Conservation (phyloP, 768 basidiomycete genomes). For the Kondoa subrosea region DNA sequence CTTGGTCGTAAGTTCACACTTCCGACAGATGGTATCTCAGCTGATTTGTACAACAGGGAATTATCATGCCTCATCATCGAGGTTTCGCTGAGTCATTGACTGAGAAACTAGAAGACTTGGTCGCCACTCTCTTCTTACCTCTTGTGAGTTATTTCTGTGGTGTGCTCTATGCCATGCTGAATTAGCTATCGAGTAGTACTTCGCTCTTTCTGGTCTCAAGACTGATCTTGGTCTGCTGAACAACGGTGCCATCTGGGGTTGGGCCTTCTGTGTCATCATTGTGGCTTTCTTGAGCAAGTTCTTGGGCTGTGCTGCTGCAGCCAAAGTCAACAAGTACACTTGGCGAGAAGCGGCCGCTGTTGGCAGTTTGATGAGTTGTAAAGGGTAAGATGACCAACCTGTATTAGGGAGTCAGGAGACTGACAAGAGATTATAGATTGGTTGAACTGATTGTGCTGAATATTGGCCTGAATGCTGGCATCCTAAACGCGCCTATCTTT, state of each 20-base stretch:
- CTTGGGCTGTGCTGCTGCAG: constrained; percentile 46
- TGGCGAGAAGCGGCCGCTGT: constrained; percentile 65
- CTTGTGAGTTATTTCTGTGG: constrained; percentile 7
- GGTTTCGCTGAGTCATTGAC: constrained; percentile 64
- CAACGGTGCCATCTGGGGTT: constrained; percentile 64
- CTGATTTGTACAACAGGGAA: constrained; percentile 33
- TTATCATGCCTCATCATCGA: constrained; percentile 66
- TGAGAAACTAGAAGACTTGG: constrained; percentile 73
- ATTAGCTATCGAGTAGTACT: constrained; percentile 50
- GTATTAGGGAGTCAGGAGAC: not conserved
- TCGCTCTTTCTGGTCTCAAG: constrained; percentile 65
- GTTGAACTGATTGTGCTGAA: constrained; percentile 87
- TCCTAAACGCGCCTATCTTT: constrained; percentile 52
- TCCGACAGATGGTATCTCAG: not conserved
- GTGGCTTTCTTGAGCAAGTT: constrained; percentile 71
- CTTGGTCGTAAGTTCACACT: constrained; percentile 1
- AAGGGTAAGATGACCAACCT: constrained; percentile 44
- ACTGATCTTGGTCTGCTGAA: constrained; percentile 67
- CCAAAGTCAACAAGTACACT: constrained; percentile 48
- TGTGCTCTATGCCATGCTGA: constrained; percentile 30
- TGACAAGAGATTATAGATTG: constrained; percentile 33
- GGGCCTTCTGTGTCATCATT: constrained; percentile 52
- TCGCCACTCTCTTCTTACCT: constrained; percentile 25
- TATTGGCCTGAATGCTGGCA: constrained; percentile 61
- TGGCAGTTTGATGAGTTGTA: constrained; percentile 76